These are phyloP conservation scores for Schoenoplectus tabernaemontani DNA, from an alignment of 202 grass and related monocot species.

Conservation along the genomic window DNA sequence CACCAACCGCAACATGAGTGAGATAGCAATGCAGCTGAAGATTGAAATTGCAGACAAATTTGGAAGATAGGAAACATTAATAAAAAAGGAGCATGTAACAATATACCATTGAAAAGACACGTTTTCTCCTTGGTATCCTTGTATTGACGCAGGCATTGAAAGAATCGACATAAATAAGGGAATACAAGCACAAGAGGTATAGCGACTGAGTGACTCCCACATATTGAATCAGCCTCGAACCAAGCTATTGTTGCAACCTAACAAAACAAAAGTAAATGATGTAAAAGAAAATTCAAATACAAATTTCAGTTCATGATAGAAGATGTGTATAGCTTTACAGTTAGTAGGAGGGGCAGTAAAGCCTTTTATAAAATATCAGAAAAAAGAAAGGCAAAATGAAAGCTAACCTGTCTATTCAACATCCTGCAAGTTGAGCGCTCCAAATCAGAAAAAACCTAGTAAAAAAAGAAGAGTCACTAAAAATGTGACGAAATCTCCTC, in stretches of 20 bases:
- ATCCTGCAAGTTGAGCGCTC: conserved; percentile 95
- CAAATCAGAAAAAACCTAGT: conserved; percentile 93
- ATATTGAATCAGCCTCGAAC: conserved; percentile 97
- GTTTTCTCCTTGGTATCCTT: conserved; percentile 92
- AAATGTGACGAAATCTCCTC: neutral
- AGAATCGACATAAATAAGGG: conserved; percentile 89
- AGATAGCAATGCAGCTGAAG: neutral
- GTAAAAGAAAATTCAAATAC: neutral
- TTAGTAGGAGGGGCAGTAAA: neutral
- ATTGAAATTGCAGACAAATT: neutral
- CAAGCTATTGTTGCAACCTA: conserved; percentile 96
- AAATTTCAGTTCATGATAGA: neutral
- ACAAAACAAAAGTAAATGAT: conserved; percentile 11
- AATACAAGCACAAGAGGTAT: conserved; percentile 91
- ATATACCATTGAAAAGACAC: conserved; percentile 85
- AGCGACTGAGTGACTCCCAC: conserved; percentile 81
- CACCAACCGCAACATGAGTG: neutral
- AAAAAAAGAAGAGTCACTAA: conserved; percentile 15
- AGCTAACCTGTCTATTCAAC: conserved; percentile 80
- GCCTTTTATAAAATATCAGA: neutral
- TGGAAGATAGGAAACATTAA: neutral
- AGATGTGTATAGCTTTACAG: neutral
- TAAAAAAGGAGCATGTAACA: neutral
- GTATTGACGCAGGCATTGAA: conserved; percentile 91
- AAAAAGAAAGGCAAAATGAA: conserved; percentile 1